A percentile compares a stretch with the other conserved stretches of the same genome.
Evolutionary conservation across 2,329 filamentous ascomycete genomes (phyloP).

Genomic region (Calonectria honghensis): DNA sequence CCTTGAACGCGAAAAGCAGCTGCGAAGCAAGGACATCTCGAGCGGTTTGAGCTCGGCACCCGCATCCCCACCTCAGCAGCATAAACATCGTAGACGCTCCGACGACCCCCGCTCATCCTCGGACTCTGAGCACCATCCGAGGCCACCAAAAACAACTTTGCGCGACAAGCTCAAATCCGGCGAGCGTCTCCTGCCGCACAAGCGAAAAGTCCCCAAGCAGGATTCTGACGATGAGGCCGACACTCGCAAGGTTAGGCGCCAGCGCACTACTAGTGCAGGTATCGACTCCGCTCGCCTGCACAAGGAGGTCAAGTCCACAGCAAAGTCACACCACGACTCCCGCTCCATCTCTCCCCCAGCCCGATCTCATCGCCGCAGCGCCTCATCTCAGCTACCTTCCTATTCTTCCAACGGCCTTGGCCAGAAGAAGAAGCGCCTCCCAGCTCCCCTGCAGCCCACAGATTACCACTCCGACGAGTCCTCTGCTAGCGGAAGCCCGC

Average conservation of each 20-base stretch:
- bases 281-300: constrained; percentile 58
- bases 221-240: constrained; percentile 77
- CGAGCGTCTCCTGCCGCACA: constrained; percentile 69
- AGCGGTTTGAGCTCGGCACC: constrained; percentile 77
- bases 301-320: constrained; percentile 59
- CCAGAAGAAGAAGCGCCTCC: constrained; percentile 77
- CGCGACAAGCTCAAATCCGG: constrained; percentile 69
- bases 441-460: constrained; percentile 76
- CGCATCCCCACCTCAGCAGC: constrained; percentile 69
- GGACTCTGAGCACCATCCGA: constrained; percentile 72
- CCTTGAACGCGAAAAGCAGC: constrained; percentile 63
- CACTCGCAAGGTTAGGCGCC: constrained; percentile 71
- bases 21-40: constrained; percentile 70
- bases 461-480: constrained; percentile 82
- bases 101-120: constrained; percentile 69
- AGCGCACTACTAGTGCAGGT: constrained; percentile 69
- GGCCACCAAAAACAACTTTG: constrained; percentile 64
- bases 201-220: constrained; percentile 71
- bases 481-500: constrained; percentile 76
- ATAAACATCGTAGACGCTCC: constrained; percentile 58
- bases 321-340: constrained; percentile 58
- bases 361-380: constrained; percentile 77
- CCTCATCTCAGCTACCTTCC: constrained; percentile 77
- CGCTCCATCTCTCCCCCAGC: constrained; percentile 77
- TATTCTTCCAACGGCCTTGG: constrained; percentile 73